These are phyloP conservation scores for Immersiporthe knoxdaviesiana DNA, from an alignment of 2,329 filamentous ascomycete species.

Conservation along the genomic window DNA sequence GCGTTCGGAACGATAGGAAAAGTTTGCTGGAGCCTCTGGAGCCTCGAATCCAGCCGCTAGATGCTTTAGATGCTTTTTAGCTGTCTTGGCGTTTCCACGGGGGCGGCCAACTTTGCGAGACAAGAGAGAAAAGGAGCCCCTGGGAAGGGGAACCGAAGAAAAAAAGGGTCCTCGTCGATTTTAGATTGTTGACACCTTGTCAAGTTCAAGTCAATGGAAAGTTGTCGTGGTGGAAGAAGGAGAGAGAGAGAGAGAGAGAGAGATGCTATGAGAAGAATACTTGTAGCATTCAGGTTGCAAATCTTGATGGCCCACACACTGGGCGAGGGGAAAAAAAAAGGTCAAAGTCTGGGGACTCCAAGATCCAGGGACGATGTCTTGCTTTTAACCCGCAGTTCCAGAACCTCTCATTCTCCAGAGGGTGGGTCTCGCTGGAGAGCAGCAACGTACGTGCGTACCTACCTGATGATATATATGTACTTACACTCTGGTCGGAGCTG, in stretches of 20 bases:
- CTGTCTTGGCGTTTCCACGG: background rate
- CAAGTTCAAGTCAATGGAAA: background rate
- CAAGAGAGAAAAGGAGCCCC: background rate
- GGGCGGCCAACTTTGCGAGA: background rate
- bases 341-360: conserved; percentile 9
- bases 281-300: background rate
- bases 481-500: background rate
- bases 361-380: background rate
- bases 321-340: background rate
- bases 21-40: conserved; percentile 1
- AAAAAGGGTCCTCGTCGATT: too few species aligned
- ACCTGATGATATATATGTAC: too few species aligned
- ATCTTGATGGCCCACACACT: background rate
- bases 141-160: background rate
- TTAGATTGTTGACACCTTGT: background rate
- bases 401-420: conserved; percentile 25
- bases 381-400: conserved; percentile 11
- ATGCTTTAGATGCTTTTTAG: background rate
- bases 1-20: conserved; percentile 8
- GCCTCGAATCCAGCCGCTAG: background rate
- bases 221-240: background rate
- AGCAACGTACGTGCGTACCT: too few species aligned
- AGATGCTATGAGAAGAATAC: too few species aligned
- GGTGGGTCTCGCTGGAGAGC: background rate
- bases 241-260: too few species aligned